A percentile compares a stretch with the other conserved stretches of the same genome.
These are phyloP conservation scores for Xerocomus minutiporus DNA, from an alignment of 1,284 basidiomycete genomes.

Conservation along the genomic window DNA sequence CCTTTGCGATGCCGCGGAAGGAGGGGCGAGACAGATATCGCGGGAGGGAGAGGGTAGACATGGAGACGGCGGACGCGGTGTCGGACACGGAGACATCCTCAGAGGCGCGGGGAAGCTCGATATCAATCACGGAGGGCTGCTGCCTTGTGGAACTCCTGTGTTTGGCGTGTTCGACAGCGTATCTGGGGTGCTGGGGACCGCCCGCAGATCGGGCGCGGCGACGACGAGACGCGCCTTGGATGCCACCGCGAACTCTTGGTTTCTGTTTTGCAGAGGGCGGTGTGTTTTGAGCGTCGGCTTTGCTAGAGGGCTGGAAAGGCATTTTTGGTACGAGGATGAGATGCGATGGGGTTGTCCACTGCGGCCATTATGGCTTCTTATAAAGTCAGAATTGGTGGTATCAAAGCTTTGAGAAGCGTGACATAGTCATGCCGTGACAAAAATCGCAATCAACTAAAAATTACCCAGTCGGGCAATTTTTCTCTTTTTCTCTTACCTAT, in stretches of 20 bases:
- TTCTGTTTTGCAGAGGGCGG: conserved; percentile 18
- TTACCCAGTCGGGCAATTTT: conserved; percentile 20
- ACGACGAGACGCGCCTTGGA: conserved; percentile 29
- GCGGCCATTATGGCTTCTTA: not conserved
- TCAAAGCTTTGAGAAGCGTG: conserved; percentile 9
- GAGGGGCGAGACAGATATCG: conserved; percentile 22
- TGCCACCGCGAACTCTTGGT: conserved; percentile 25
- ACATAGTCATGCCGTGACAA: conserved; percentile 28
- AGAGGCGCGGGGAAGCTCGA: conserved; percentile 10
- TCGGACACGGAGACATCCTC: conserved; percentile 6
- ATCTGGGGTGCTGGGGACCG: conserved; percentile 21
- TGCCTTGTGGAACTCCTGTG: conserved; percentile 10
- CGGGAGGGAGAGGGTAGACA: conserved; percentile 18
- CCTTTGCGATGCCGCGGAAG: conserved; percentile 12
- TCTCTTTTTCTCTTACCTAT: conserved; percentile 13
- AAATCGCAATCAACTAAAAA: conserved; percentile 30
- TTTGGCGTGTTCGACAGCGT: conserved; percentile 26
- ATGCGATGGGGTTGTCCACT: not conserved
- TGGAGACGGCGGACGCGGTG: conserved; percentile 5
- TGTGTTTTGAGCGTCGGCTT: conserved; percentile 23
- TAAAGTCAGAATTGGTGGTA: too few species aligned
- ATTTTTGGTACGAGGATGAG: not conserved
- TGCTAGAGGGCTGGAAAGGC: conserved; percentile 2
- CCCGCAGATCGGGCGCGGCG: conserved; percentile 26
- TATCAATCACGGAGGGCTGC: conserved; percentile 2